Evolutionary conservation across 139 green algal genomes (phyloP).

Genomic region (Chlamydomonas sphaeroides): DNA sequence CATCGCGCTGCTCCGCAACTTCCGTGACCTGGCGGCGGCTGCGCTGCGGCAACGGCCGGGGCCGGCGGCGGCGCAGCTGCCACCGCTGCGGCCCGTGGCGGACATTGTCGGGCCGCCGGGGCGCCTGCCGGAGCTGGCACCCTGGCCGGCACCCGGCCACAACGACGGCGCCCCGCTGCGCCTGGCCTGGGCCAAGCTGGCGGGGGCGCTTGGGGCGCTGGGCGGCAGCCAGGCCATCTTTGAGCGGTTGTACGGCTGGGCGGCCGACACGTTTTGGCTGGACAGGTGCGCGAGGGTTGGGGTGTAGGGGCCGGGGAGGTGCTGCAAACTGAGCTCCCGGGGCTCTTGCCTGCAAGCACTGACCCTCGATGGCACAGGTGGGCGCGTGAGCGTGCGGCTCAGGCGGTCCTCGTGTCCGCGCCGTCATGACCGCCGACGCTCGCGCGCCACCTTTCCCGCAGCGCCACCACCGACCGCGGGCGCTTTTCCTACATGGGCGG

Average conservation of each 20-base stretch:
- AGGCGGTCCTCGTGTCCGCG: too few relatives aligned
- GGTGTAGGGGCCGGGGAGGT: not conserved
- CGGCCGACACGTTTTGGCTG: conserved; percentile 89
- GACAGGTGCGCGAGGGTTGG: conserved; percentile 71
- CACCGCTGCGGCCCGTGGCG: not conserved
- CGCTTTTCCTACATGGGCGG: conserved; percentile 96
- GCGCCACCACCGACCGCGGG: conserved; percentile 72
- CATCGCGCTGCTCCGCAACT: conserved; percentile 86
- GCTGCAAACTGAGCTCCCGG: too few relatives aligned
- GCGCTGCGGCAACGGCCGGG: not conserved
- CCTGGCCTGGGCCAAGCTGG: conserved; percentile 47
- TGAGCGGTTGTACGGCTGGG: conserved; percentile 46
- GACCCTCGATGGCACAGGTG: too few relatives aligned
- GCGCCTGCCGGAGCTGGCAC: not conserved
- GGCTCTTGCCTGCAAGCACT: too few relatives aligned
- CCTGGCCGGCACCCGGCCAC: conserved; percentile 25
- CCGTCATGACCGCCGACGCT: too few relatives aligned
- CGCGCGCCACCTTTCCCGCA: too few relatives aligned
- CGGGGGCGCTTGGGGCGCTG: conserved; percentile 28
- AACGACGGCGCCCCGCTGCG: conserved; percentile 28
- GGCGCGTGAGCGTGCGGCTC: too few relatives aligned
- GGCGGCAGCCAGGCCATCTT: conserved; percentile 55
- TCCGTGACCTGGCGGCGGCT: conserved; percentile 71
- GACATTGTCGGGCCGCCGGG: conserved; percentile 37
- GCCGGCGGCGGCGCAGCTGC: not conserved